Conservation (phyloP, 1,139 yeast species). For the Hemisphaericaspora lyxosophila region DNA sequence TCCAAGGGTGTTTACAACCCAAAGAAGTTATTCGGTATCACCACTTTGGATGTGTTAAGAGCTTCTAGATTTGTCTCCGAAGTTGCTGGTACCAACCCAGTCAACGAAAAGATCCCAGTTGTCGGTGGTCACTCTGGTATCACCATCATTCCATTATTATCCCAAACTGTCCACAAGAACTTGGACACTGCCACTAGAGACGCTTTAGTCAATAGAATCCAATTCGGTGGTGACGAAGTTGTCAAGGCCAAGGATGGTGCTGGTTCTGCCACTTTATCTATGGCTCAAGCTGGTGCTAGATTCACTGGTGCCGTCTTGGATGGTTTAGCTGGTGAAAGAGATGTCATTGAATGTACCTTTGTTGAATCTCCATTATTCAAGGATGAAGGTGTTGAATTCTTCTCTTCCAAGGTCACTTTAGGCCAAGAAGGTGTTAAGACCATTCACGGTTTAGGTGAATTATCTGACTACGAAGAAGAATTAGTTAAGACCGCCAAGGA, state of each 20-base stretch:
- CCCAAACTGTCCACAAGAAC: slow-evolving; percentile 55
- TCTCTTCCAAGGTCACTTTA: slow-evolving; percentile 65
- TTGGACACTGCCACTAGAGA: slow-evolving; percentile 58
- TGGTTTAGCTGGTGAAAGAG: slow-evolving; percentile 53
- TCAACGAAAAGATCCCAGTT: slow-evolving; percentile 69
- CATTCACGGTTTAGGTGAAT: slow-evolving; percentile 55
- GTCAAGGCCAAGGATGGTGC: slow-evolving; percentile 93
- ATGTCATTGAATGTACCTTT: slow-evolving; percentile 51
- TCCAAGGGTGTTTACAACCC: slow-evolving; percentile 76
- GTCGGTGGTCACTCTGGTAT: slow-evolving; percentile 98
- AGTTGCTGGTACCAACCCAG: slow-evolving; percentile 55
- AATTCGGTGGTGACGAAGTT: slow-evolving; percentile 97
- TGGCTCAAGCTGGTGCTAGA: slow-evolving; percentile 95
- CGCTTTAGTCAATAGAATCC: slow-evolving; percentile 80
- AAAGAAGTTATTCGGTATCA: slow-evolving; percentile 83
- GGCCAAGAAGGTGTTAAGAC: slow-evolving; percentile 57
- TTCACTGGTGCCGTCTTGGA: slow-evolving; percentile 63
- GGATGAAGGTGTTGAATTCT: slow-evolving; percentile 55
- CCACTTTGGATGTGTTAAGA: slow-evolving; percentile 87
- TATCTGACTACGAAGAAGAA: slow-evolving; percentile 58
- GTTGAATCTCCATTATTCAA: slow-evolving; percentile 50
- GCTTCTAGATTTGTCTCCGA: slow-evolving; percentile 79
- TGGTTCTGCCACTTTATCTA: slow-evolving; percentile 92
- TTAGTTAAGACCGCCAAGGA: slow-evolving; percentile 55
- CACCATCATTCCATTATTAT: slow-evolving; percentile 86